phyloP scores from a whole-genome alignment of 2,329 filamentous ascomycete species.

The Proliferodiscus dingleyae region DNA sequence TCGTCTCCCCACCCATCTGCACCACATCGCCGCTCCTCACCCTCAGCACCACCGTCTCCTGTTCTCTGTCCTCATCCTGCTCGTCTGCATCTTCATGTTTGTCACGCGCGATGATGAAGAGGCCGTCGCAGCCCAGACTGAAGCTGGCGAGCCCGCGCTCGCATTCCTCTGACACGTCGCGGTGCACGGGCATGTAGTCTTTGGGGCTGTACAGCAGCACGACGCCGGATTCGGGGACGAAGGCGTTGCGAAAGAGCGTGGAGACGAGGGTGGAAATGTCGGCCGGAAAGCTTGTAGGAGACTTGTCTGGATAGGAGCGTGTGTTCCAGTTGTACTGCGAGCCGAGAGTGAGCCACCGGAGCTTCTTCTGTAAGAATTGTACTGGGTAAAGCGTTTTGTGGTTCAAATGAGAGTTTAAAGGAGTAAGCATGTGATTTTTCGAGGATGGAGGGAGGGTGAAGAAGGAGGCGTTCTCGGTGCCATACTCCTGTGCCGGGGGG shows the following conservation, averaged over 20 bases:
- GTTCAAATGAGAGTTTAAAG: slow-evolving; percentile 51
- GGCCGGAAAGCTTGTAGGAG: slow-evolving; percentile 65
- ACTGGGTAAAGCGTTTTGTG: slow-evolving; percentile 70
- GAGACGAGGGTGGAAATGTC: slow-evolving; percentile 68
- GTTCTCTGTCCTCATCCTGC: slow-evolving; percentile 25
- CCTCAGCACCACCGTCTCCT: slow-evolving; percentile 50
- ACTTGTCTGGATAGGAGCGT: slow-evolving; percentile 66
- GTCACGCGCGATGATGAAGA: slow-evolving; percentile 74
- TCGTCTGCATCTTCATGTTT: slow-evolving; percentile 19
- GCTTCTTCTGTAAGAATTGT: slow-evolving; percentile 70
- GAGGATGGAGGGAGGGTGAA: slow-evolving; percentile 48
- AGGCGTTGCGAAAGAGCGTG: slow-evolving; percentile 63
- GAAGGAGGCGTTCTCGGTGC: slow-evolving; percentile 40
- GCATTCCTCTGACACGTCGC: slow-evolving; percentile 84
- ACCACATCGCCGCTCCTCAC: slow-evolving; percentile 83
- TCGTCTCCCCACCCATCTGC: slow-evolving; percentile 76
- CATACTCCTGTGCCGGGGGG: slow-evolving; percentile 15
- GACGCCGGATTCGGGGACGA: slow-evolving; percentile 80
- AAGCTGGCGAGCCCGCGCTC: slow-evolving; percentile 75
- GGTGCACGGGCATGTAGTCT: slow-evolving; percentile 87
- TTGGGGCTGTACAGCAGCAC: slow-evolving; percentile 87
- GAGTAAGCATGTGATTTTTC: slow-evolving; percentile 58
- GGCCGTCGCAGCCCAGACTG: slow-evolving; percentile 81
- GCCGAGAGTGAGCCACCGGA: slow-evolving; percentile 91
- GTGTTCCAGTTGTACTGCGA: slow-evolving; percentile 95